These are phyloP conservation scores for Scenedesmus sp. DNA, from an alignment of 163 green algal species.

Conservation along the genomic window DNA sequence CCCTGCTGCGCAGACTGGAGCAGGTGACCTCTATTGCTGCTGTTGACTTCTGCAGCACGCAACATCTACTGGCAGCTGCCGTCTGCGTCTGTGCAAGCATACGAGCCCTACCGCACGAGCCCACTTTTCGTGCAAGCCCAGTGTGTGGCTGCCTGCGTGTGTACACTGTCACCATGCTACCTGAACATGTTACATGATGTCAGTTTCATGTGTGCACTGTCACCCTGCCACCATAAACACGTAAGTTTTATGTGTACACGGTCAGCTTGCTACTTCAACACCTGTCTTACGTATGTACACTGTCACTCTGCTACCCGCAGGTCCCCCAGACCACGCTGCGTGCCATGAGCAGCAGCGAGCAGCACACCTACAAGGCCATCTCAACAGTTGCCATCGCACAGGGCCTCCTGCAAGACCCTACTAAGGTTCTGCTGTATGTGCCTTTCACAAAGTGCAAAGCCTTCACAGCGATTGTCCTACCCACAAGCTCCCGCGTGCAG, in stretches of 20 bases:
- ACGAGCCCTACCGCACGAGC: not conserved
- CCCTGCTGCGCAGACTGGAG: constrained; percentile 17
- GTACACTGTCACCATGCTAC: too few species aligned
- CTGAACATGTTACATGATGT: not conserved
- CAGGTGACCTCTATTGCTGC: not conserved
- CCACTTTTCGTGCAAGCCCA: not conserved
- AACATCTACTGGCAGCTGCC: not conserved
- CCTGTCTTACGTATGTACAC: not conserved
- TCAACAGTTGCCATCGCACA: constrained; percentile 33
- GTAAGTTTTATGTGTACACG: too few species aligned
- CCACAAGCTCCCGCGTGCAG: not conserved
- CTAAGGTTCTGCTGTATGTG: constrained; percentile 30
- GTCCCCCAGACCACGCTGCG: constrained; percentile 16
- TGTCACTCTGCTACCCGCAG: not conserved
- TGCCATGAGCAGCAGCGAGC: constrained; percentile 3
- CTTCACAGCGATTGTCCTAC: constrained; percentile 42
- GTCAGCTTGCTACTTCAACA: not conserved
- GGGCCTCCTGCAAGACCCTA: constrained; percentile 5
- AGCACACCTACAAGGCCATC: constrained; percentile 36
- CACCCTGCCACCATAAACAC: too few species aligned
- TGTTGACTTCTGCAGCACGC: not conserved
- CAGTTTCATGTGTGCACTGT: too few species aligned
- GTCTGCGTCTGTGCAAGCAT: not conserved
- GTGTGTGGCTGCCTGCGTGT: too few species aligned
- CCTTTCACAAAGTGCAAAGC: constrained; percentile 21